Evolutionary conservation across 768 basidiomycete genomes (phyloP), one percentile per base, ranked within the genome.

Genomic region (Psilocybe subaeruginosa): DNA sequence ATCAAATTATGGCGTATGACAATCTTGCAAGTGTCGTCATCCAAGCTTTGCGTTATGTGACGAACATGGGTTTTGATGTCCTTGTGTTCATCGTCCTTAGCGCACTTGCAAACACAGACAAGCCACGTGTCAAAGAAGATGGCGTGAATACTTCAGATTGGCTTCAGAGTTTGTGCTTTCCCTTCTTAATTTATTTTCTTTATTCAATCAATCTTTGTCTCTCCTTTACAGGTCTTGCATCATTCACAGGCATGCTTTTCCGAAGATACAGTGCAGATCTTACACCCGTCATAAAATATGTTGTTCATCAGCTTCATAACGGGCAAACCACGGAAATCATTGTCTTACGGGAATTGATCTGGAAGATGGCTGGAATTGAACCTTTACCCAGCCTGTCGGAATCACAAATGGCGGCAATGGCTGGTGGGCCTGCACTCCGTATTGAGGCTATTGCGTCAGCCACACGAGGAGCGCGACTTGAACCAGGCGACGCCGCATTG

Each of bases 1-100:
- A 90, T 65, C 97, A 99, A 74, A 91, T 98, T 60, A 94, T 95
- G 90, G 89, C 93, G 12, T 99, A 99, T 69, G 93, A 97, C 70
- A 99, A 99, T 74, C 76, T 97, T 56, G 93, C 93, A 8, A 84
- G 83, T 45, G 93, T 95, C 19, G 91, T 98, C 46, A 91, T 99
- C 27, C 94, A 95, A 66, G 91, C 91, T 16, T 80, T 95, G 66
- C 81, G 92, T 71, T 96, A 92, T 75, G 87, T 95, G 64, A 95
- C 94, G 3, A 90, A 89, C 63, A 90, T 99, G 84, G 93, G 93
- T 6, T 98, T 94, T 69, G 97, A 99, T 70, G 93, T 97, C 8
- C 79, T 98, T 9, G 87, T 93, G 16, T 99, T 89, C 70, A 80
- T 93, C 56, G 84, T 97, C 61, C 80, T 99, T 58, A 93, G 97